Evolutionary conservation across 1,284 basidiomycete species (phyloP), one percentile per base, ranked within the genome.

Genomic region (Athelia sp.): DNA sequence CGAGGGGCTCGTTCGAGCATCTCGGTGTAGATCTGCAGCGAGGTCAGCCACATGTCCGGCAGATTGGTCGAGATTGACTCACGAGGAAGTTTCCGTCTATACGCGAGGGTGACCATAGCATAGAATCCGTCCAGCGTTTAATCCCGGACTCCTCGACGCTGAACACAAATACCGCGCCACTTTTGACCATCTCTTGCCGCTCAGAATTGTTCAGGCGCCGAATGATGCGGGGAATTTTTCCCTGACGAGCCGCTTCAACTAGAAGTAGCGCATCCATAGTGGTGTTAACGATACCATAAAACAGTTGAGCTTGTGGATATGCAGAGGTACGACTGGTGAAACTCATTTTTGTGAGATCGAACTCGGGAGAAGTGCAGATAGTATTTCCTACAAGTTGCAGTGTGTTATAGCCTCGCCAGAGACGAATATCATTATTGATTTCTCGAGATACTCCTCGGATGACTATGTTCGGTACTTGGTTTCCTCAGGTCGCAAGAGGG

Each of bases 91-190:
- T 91, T 54, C 83, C 84, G 21, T 88, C 79, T 52, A 91, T 91
- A 1, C 89, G 76, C 47, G 87, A 90, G 0, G 88, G 87, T 17
- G 85, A 88, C 88, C 88, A 91, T 21, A 86, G 71, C 34, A 87
- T 68, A 22, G 87, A 87, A 63, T 92, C 88, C 62, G 89, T 91
- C 89, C 89, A 91, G 18, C 89, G 75, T 63, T 88, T 90, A 64
- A 92, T 91, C 18, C 84, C 85, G 53, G 87, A 88, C 59, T 90
- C 87, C 55, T 86, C 80, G 61, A 90, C 88, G 58, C 79, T 83
- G 67, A 90, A 92, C 45, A 91, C 84, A 62, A 90, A 92, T 23
- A 91, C 80, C 10, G 85, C 79, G 17, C 89, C 89, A 49, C 84
- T 86, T 54, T 77, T 75, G 63, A 92, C 87, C 75, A 87, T 83